Base-by-base conservation (phyloP, 495 filamentous ascomycete genomes). In the Rostrohypoxylon terebratum region DNA sequence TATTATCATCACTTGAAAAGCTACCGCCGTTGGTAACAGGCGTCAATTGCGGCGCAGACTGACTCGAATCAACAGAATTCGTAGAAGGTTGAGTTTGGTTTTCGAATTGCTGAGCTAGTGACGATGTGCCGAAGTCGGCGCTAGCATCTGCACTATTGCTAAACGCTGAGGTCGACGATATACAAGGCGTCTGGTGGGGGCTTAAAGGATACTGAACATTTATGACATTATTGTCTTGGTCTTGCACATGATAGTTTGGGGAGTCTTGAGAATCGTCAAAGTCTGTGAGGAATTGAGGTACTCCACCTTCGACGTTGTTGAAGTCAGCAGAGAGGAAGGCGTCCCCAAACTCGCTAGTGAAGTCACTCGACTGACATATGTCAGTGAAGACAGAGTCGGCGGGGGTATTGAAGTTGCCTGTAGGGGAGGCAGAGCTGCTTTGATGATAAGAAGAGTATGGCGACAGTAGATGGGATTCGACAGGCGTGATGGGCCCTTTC, bases 21-120 rank as follows among this genome's bases (percentile, higher is more conserved):
- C 81, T 82, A 48, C 78, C 86, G 38, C 78, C 81, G 69, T 81
- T 84, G 14, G 81, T 83, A 48, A 82, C 79, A 1, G 84, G 85
- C n/a, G 86, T 87, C 42, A 83, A 68, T 69, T 84, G 81, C 60
- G 75, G 68, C 11, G 61, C 68, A 10, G 77, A 54, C 34, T 75
- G 79, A 57, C 63, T 78, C 57, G 68, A 77, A 20, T 73, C 66
- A 11, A 74, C 20, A 18, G 76, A 81, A n/a, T 77, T 51, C 45
- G 73, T 64, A 21, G 66, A 72, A 6, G 77, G 73, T 42, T 77
- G 58, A 73, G 66, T 40, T 63, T 75, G 59, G 21, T 45, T 33
- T 50, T 53, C 25, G 58, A 50, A 61, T 45, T 72, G 20, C 36
- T 72, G 50, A 55, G 21, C 16, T 50, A 21, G 50, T 9, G 20